Evolutionary conservation across 1,139 yeast species (phyloP), one percentile per base, ranked within the genome.

Genomic region (Insectozyma bohioensis): DNA sequence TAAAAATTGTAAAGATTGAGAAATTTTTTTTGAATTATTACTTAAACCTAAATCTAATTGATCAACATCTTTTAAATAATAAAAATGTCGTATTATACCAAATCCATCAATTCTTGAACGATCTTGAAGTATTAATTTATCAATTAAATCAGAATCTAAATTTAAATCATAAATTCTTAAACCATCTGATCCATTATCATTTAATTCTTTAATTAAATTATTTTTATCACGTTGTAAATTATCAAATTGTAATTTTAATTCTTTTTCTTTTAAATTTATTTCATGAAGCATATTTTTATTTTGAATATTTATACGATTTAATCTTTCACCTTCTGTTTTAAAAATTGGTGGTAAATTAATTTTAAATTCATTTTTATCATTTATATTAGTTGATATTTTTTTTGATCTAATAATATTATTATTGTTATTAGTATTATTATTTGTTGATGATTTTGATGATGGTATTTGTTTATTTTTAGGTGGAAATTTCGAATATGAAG

Each of bases 281-380:
- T 29, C 37, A 3, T 26, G 18, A 21, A 27, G 13, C 6, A 60
- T 27, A n/a, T 23, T 17, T 10, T 28, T 14, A 15, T 31, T 47
- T 28, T 50, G 35, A 4, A 33, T 28, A 30, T 49, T 48, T 14
- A 42, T 42, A 18, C 39, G 37, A 16, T 47, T 42, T 10, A 60
- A 37, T 33, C 45, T 41, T 18, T 48, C 52, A 12, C 60, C 67
- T 27, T 56, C 58, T 7, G 45, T 45, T 26, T 45, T 46, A 34
- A 62, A 61, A 2, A 61, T 45, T 20, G 51, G 24, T 2, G 66
- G 66, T 14, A 63, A 33, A 10, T 35, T 35, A 13, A 56, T 30
- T 8, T 45, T 43, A 33, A 56, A 50, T 11, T 49, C 54, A 15
- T 49, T 52, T 8, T 28, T 15, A 14, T 20, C 21, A 3, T 25